Evolutionary conservation across 2,329 filamentous ascomycete species (phyloP).

Genomic region (Fusarium sp.): DNA sequence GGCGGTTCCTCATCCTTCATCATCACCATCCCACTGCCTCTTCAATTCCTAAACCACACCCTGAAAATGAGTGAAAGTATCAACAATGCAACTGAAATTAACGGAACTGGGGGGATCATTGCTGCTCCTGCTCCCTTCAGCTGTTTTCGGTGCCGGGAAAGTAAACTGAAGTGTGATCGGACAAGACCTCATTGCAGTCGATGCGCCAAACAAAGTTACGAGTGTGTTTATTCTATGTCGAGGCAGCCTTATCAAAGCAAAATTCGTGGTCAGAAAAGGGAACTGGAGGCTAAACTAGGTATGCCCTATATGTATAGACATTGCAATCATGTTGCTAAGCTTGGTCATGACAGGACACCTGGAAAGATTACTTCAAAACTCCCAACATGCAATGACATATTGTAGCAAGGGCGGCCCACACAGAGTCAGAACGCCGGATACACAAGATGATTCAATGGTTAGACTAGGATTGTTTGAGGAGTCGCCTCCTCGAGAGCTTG

Average conservation of each 20-base stretch:
- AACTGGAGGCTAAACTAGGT: conserved; percentile 15
- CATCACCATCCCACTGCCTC: neutral
- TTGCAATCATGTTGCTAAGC: neutral
- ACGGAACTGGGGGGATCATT: neutral
- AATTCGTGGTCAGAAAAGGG: conserved; percentile 8
- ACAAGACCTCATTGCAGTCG: conserved; percentile 13
- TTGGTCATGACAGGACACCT: neutral
- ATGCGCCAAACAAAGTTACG: conserved; percentile 19
- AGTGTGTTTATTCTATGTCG: conserved; percentile 16
- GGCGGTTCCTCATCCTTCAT: neutral
- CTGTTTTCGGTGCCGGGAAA: conserved; percentile 21
- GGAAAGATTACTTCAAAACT: conserved; percentile 7
- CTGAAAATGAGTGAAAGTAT: neutral
- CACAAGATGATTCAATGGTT: neutral
- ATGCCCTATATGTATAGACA: neutral
- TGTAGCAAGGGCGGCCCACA: neutral
- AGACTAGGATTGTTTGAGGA: neutral
- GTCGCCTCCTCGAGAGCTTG: conserved; percentile 1
- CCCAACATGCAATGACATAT: neutral
- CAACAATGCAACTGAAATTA: fast-evolving
- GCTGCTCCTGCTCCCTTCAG: conserved; percentile 6
- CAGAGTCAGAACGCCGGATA: neutral
- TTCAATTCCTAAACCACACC: neutral
- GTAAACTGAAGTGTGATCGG: conserved; percentile 26
- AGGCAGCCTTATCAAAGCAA: conserved; percentile 15